Conservation (phyloP, 2,329 filamentous ascomycete species). For the Lachnellula occidentalis region DNA sequence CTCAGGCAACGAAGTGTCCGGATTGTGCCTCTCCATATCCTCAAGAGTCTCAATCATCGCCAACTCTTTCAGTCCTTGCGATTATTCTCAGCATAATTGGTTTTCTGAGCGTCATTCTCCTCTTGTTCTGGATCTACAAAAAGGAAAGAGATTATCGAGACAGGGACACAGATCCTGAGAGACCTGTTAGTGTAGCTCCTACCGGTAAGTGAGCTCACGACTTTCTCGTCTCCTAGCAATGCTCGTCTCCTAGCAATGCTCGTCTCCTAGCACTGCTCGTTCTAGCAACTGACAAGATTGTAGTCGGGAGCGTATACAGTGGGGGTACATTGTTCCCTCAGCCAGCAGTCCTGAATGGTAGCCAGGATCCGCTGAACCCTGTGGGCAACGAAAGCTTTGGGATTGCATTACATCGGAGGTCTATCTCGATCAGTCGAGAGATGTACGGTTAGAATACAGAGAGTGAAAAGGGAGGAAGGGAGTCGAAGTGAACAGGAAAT, state of each 20-base stretch:
- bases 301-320: neutral
- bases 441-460: neutral
- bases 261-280: no score
- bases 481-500: no score
- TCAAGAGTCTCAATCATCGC: neutral
- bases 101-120: neutral
- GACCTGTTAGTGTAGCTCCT: neutral
- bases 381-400: neutral
- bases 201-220: neutral
- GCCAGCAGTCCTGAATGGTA: neutral
- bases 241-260: no score
- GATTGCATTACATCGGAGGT: neutral
- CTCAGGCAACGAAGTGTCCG: neutral
- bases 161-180: neutral
- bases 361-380: neutral
- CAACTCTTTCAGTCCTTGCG: neutral
- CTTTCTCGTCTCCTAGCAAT: neutral
- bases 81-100: neutral
- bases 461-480: neutral
- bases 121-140: neutral
- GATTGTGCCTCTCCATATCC: neutral
- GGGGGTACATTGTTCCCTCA: neutral
- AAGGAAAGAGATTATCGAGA: neutral
- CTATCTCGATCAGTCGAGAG: neutral
- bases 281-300: neutral